phyloP scores from a whole-genome alignment of 2,329 filamentous ascomycete species.

The Chaetomiaceae sp. region DNA sequence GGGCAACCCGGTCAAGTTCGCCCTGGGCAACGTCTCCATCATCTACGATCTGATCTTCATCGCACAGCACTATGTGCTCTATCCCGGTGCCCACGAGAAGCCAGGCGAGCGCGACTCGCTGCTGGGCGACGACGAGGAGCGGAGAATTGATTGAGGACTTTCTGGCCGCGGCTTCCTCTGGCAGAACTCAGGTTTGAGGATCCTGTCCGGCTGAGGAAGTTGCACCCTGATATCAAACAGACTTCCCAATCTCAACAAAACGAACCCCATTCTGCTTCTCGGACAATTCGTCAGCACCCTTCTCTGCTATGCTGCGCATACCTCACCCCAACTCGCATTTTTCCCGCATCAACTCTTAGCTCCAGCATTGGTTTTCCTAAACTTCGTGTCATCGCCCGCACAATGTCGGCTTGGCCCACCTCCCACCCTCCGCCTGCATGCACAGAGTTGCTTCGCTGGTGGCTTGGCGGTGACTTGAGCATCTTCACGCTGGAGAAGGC shows the following conservation, averaged over 20 bases:
- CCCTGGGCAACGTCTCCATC: conserved; percentile 79
- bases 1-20: conserved; percentile 88
- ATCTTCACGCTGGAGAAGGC: conserved; percentile 3
- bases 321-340: not conserved
- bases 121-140: conserved; percentile 32
- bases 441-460: not conserved
- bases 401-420: conserved; percentile 6
- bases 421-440: not conserved
- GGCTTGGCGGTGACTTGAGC: conserved; percentile 5
- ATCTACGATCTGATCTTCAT: conserved; percentile 85
- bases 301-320: not conserved
- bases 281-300: not conserved
- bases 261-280: not conserved
- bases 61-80: conserved; percentile 81
- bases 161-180: not conserved
- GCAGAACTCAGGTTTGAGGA: not conserved
- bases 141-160: conserved; percentile 13
- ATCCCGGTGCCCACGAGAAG: conserved; percentile 40
- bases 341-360: not conserved
- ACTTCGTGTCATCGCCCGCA: not conserved
- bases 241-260: not conserved
- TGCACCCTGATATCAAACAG: not conserved
- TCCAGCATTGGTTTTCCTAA: not conserved
- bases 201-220: not conserved
- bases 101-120: conserved; percentile 36